Conservation (phyloP, 805 yeast genomes). For the Saccharomycopsis selenospora region DNA sequence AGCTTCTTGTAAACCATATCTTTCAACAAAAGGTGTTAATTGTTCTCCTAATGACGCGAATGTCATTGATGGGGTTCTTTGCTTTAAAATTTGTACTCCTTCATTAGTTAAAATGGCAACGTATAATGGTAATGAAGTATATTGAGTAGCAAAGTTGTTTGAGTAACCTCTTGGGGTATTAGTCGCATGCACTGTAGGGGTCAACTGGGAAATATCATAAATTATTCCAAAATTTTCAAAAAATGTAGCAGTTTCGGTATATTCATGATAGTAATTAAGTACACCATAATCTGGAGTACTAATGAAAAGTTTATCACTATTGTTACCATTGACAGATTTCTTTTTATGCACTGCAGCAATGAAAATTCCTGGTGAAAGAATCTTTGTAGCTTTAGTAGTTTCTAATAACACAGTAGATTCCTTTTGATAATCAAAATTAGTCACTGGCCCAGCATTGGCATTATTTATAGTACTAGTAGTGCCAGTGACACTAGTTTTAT, state of each 20-base stretch:
- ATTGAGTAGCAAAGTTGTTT: slow-evolving; percentile 82
- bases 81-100: slow-evolving; percentile 69
- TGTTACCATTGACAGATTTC: slow-evolving; percentile 10
- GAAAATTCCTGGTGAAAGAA: slow-evolving; percentile 83
- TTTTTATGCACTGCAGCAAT: slow-evolving; percentile 48
- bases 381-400: slow-evolving; percentile 48
- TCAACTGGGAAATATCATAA: slow-evolving; percentile 65
- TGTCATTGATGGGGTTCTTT: slow-evolving; percentile 73
- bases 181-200: slow-evolving; percentile 66
- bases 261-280: slow-evolving; percentile 60
- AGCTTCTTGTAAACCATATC: slow-evolving; percentile 83
- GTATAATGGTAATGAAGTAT: slow-evolving; percentile 54
- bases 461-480: too few species aligned
- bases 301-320: slow-evolving; percentile 50
- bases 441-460: slow-evolving; percentile 25
- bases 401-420: slow-evolving; percentile 48
- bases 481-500: too few species aligned
- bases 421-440: slow-evolving; percentile 42
- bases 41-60: slow-evolving; percentile 65
- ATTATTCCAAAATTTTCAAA: slow-evolving; percentile 54
- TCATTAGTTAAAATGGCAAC: slow-evolving; percentile 78
- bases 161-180: slow-evolving; percentile 75
- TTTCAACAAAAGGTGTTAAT: slow-evolving; percentile 59
- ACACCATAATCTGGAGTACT: slow-evolving; percentile 83
- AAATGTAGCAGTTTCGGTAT: slow-evolving; percentile 76